These are phyloP conservation scores for Vachellia pachyceras DNA, from an alignment of 306 rosid genomes.

Conservation along the genomic window DNA sequence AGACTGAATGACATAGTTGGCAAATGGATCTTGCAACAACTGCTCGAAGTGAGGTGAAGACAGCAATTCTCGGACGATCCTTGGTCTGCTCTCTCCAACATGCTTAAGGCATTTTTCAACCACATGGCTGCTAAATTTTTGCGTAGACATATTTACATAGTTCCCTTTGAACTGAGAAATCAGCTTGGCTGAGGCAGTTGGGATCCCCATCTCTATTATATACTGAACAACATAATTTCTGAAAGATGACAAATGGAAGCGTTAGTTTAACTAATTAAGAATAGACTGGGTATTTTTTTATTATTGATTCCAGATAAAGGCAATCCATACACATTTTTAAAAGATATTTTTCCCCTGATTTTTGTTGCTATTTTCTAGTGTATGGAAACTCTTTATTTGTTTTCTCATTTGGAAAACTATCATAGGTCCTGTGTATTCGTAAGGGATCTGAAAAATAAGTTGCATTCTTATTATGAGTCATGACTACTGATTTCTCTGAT, in stretches of 20 bases:
- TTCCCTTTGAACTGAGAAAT: constrained; percentile 61
- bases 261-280: background rate
- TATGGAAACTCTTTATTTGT: background rate
- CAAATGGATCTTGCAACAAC: constrained; percentile 74
- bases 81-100: constrained; percentile 52
- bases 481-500: background rate
- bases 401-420: background rate
- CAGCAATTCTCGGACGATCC: constrained; percentile 60
- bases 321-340: background rate
- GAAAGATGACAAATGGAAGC: constrained; percentile 21
- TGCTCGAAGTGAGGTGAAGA: constrained; percentile 54
- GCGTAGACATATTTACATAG: constrained; percentile 55
- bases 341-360: background rate
- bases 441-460: background rate
- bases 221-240: constrained; percentile 84
- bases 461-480: background rate
- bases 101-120: constrained; percentile 69
- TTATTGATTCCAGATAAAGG: background rate
- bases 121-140: constrained; percentile 78
- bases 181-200: constrained; percentile 47
- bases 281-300: background rate
- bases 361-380: background rate
- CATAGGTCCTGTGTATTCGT: background rate
- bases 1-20: constrained; percentile 73
- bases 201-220: constrained; percentile 57